Evolutionary conservation across 2,329 filamentous ascomycete species (phyloP), one percentile per base, ranked within the genome.

Genomic region (Colletotrichum lindemuthianum): DNA sequence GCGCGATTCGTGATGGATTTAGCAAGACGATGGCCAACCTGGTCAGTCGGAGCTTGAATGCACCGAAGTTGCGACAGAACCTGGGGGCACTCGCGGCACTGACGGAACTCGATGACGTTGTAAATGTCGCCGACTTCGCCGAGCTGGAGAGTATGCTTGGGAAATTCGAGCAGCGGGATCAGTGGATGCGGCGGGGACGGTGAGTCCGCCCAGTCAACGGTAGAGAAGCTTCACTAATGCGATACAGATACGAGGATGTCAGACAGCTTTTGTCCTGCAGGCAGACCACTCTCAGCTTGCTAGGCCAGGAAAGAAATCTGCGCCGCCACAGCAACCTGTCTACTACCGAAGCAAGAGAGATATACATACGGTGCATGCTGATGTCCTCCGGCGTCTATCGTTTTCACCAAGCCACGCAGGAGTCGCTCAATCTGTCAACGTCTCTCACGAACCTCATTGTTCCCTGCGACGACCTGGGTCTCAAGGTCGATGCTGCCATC

Each of bases 141-240:
- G 86, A 93, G 49, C 76, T 96, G 41, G 80, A 88, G 36, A 80
- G 82, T 34, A 81, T 88, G 33, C 85, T 93, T 74, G 74, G 81
- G 13, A 84, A 82, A 48, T 92, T 97, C 71, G 84, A 88, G 66
- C 75, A 75, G 11, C 87, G 93, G 36, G 85, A 88, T 15, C 80
- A 81, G 47, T 97, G 93, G 94, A 93, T 97, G 88, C 88, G 89
- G 72, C 90, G 88, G 67, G 92, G 92, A 74, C 86, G 89, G 91
- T 93, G 83, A 79, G 87, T 24, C 24, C 24, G 24, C 24, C 5
- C 24, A 4, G n/a, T 52, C 33, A n/a, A 24, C 34, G 10, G 8
- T 10, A n/a, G 40, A 39, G 40, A 55, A 9, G 24, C 24, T 24
- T 24, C 12, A 7, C 59, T 49, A 52, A 63, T n/a, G 11, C 12